A percentile compares a stretch with the other conserved stretches of the same genome.
Conservation (phyloP, 75 land plant genomes). For the Sequoia sempervirens region DNA sequence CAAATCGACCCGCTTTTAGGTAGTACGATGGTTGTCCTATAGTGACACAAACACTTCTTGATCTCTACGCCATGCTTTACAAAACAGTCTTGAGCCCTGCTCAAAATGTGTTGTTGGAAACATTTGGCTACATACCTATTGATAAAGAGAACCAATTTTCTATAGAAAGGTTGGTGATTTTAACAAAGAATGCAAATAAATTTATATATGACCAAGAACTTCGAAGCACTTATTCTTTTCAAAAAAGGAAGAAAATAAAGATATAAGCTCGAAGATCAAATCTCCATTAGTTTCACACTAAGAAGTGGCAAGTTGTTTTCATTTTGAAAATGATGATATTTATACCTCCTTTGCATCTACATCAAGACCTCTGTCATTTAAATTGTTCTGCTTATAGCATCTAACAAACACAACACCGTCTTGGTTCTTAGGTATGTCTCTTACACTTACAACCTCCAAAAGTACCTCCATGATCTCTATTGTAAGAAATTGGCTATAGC, state of each 20-base stretch:
- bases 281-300: conserved; percentile 57
- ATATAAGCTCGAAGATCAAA: conserved; percentile 35
- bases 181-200: conserved; percentile 30
- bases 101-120: too few species aligned
- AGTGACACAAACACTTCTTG: too few species aligned
- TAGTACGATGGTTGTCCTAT: too few species aligned
- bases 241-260: conserved; percentile 15
- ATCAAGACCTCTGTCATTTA: neutral
- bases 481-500: conserved; percentile 59
- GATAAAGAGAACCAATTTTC: conserved; percentile 56
- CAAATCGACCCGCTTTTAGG: too few species aligned
- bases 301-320: conserved; percentile 42
- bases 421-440: conserved; percentile 29
- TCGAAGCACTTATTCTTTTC: neutral
- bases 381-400: conserved; percentile 16
- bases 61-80: too few species aligned
- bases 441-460: conserved; percentile 49
- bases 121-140: conserved; percentile 3
- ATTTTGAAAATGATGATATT: conserved; percentile 36
- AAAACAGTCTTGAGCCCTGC: too few species aligned
- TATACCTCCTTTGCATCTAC: conserved; percentile 17
- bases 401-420: conserved; percentile 41
- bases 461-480: conserved; percentile 53
- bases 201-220: conserved; percentile 29
- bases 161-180: conserved; percentile 21